Base-by-base conservation (phyloP, 768 basidiomycete species). In the Lactarius vividus region DNA sequence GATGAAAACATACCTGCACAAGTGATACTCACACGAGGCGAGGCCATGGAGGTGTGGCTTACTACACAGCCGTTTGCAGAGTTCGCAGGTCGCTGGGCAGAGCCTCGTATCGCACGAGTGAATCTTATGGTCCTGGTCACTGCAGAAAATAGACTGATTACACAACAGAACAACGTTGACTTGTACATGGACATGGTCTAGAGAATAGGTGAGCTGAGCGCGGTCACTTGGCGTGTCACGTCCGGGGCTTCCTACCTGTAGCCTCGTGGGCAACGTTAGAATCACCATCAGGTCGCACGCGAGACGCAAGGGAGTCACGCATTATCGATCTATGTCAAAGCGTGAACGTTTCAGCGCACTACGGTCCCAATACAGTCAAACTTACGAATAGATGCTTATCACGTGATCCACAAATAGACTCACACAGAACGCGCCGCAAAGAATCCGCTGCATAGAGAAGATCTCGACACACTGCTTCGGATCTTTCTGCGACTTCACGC, bases 41-140 rank as follows among this genome's bases (percentile, higher is more conserved):
- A 49, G 4, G 1, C 79, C 84, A 61, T 87, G 85, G 86, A 49
- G 74, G 74, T 87, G 86, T 20, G 70, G 68, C 54, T 75, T 69
- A 3, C 80, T 74, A 64, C 86, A 87, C 18, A 84, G 74, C 11
- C 84, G 77, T 64, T 79, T 82, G 71, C 86, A 88, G 2, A 88
- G 72, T 61, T 82, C 77, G 69, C 86, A 88, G 1, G 72, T 64
- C 16, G 85, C 68, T 2, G 85, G 85, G 67, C 87, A 88, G 42
- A 81, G 77, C 11, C 80, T 74, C 39, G 78, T 75, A 52, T 84
- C 82, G 66, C 86, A 88, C 39, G 72, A 72, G 73, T 88, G 86
- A 4, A 74, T 67, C 1, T 69, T 63, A 70, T 88, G 86, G 8
- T 72, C 69, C 31, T 76, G 67, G 39, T 83, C 79, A 64, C 86